Base-by-base conservation (phyloP, 192 early-diverging fungal genomes). In the Jimgerdemannia lactiflua region DNA sequence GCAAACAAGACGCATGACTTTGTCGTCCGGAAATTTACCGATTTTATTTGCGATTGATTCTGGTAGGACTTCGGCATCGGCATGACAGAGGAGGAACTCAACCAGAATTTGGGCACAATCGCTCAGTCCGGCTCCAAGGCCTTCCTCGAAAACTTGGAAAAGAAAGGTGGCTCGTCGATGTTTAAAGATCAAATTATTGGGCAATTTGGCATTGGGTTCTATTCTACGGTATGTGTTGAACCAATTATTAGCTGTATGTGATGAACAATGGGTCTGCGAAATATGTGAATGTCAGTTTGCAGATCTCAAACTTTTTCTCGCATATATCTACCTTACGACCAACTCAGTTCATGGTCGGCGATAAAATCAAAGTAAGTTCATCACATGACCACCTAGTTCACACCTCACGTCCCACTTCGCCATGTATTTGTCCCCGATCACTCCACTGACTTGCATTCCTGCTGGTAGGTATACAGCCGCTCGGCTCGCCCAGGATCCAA, bases 131-230 rank as follows among this genome's bases (percentile, higher is more conserved):
- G 94, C 54, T 94, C 94, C 14, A 89, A 91, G 73, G 92, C 91
- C 39, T 96, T 96, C 76, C 65, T 96, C 71, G 86, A 92, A 64
- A 83, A 86, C 42, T 70, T 94, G 74, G 87, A 92, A 69, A 82
- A 70, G 11, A 73, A 79, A 4, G 66, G 70, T 8, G 71, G 66
- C n/a, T 63, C 76, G 63, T 78, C 73, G 18, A 73, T 78, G 18
- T 83, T 86, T 41, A 86, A 87, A 70, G 87, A 94, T 42, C 86
- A 85, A 72, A 87, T 95, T 76, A 95, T 94, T 86, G 94, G 94
- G 73, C 93, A 96, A 75, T 96, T 96, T 79, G 94, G 94, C 85
- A 93, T 95, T 43, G 90, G 90, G 42, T 91, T 90, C 73, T 88
- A 88, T 70, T 88, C 86, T 43, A 80, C 84, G 42, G 49, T 59